These are phyloP conservation scores for Rhynchospora pubera DNA, from an alignment of 176 grass and related monocot species.

Conservation along the genomic window DNA sequence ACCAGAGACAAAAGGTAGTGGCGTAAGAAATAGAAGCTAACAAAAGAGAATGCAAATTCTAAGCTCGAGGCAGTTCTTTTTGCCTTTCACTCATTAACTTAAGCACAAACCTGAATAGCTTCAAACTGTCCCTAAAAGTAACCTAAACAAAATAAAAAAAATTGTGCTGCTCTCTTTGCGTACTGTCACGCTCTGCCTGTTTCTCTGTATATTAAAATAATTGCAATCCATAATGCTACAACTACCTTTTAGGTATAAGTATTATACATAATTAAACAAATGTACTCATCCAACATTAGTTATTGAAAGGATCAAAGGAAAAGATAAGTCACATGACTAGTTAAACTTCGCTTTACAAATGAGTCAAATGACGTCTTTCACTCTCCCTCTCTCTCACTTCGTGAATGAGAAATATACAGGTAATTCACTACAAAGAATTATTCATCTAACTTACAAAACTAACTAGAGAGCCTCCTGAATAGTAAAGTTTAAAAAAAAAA, in stretches of 20 bases:
- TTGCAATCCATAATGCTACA: not conserved
- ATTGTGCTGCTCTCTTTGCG: not conserved
- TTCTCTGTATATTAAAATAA: not conserved
- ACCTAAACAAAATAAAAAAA: not conserved
- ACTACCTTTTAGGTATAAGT: not conserved
- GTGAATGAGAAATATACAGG: constrained; percentile 14
- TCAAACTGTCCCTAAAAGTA: not conserved
- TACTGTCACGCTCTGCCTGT: not conserved
- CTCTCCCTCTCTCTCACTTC: not conserved
- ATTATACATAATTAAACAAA: not conserved
- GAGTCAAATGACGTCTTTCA: not conserved
- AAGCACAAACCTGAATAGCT: constrained; percentile 5
- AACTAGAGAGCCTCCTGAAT: not conserved
- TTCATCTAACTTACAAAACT: not conserved
- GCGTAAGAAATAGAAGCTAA: not conserved
- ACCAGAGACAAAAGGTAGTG: constrained; percentile 16
- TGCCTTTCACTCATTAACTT: constrained; percentile 15
- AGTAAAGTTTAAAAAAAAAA: not conserved
- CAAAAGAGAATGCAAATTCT: constrained; percentile 10
- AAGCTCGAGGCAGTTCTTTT: constrained; percentile 30
- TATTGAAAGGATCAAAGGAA: not conserved
- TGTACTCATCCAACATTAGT: not conserved
- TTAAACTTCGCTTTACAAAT: constrained; percentile 5
- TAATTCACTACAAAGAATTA: constrained; percentile 19
- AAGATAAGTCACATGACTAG: not conserved